Evolutionary conservation across 768 basidiomycete species (phyloP), one percentile per base, ranked within the genome.

Genomic region (Tylopilus subfusipes): DNA sequence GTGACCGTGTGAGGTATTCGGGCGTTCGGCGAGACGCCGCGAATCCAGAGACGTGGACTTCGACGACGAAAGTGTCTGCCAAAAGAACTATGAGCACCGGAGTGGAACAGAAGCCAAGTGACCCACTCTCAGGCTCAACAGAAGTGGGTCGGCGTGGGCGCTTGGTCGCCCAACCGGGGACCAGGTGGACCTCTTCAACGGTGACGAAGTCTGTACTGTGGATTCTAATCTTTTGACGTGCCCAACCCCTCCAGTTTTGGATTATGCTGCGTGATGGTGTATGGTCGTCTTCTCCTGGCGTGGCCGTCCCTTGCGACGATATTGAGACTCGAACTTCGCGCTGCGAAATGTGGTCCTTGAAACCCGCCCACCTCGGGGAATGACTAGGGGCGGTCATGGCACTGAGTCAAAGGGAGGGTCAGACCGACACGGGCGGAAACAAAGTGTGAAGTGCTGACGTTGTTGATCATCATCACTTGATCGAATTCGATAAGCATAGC

Each of bases 131-230:
- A 63, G 62, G 67, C 52, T 64, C 44, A 48, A 53, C 39, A 62
- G 52, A 19, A 39, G 57, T 18, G 21, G 57, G 59, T 43, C 54
- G 61, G 16, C 58, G 68, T 63, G 81, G 83, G 27, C 80, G 71
- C 48, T 81, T 75, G 7, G 80, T 78, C 3, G 90, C 91, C 88
- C 90, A 93, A 2, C 91, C 89, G 5, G 91, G 91, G 70, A 93
- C 92, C 22, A 91, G 63, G 18, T 77, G 74, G 4, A 88, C 63
- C 38, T 75, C 74, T 59, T 87, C 84, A 18, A 65, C 40, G 29
- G 58, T 69, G n/a, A 60, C 51, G 33, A 57, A 43, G 30, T 63
- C 60, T 16, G 50, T 5, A 44, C 67, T 59, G 48, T 64, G 64
- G 13, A 68, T 68, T 46, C 65, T 72, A 1, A 83, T 74, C 65